Evolutionary conservation across 441 rosid genomes (phyloP).

Genomic region (Erodium chrysanthum): DNA sequence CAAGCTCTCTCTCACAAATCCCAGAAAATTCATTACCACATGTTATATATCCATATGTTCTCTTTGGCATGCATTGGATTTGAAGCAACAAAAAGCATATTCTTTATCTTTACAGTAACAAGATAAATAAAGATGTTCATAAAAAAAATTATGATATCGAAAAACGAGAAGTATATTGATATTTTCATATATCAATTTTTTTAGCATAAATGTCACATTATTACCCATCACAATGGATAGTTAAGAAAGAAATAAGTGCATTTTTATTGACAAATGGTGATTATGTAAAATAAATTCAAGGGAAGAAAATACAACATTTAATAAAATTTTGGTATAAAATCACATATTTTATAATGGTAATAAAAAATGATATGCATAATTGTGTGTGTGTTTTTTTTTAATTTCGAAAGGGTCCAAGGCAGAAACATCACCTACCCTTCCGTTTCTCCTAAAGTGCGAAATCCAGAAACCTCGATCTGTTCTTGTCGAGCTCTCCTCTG

Average conservation of each 20-base stretch:
- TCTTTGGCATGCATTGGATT: not conserved
- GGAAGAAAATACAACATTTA: too few species aligned
- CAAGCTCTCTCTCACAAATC: not conserved
- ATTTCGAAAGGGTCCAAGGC: not conserved
- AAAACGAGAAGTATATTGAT: too few species aligned
- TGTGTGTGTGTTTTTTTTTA: not conserved
- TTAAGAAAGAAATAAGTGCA: too few species aligned
- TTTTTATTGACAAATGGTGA: too few species aligned
- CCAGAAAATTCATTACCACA: conserved; percentile 6
- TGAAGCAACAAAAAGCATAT: not conserved
- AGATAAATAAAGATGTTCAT: not conserved
- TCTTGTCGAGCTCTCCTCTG: conserved; percentile 1
- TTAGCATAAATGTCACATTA: too few species aligned
- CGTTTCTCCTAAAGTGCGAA: conserved; percentile 3
- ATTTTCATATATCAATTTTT: too few species aligned
- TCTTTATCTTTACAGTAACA: not conserved
- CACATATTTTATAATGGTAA: not conserved
- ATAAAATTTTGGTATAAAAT: not conserved
- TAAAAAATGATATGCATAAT: not conserved
- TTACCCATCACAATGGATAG: too few species aligned
- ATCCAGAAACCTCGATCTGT: conserved; percentile 3
- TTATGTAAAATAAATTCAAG: too few species aligned
- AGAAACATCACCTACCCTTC: conserved; percentile 6
- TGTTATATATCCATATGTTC: not conserved
- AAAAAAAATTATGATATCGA: too few species aligned